phyloP scores from a whole-genome alignment of 1,139 yeast species.

The Suhomyces taliae region DNA sequence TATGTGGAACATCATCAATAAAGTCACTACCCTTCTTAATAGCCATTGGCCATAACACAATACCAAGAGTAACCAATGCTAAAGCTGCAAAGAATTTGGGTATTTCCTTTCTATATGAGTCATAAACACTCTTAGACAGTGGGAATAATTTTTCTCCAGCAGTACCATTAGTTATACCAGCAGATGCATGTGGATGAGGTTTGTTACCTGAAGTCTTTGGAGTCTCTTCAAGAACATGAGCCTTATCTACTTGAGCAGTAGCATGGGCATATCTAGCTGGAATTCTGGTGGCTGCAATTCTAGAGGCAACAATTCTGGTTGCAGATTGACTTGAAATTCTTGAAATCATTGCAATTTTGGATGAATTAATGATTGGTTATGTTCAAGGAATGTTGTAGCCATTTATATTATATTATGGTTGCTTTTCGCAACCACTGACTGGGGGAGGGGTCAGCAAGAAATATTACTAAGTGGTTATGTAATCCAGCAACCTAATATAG shows the following conservation, averaged over 20 bases:
- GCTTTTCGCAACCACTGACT: neutral
- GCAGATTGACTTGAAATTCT: neutral
- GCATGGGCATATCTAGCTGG: neutral
- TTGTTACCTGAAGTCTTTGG: constrained; percentile 2
- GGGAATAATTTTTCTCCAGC: constrained; percentile 1
- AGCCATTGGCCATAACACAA: constrained; percentile 20
- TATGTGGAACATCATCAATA: constrained; percentile 15
- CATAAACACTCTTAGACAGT: neutral
- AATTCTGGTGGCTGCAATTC: neutral
- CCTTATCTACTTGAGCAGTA: neutral
- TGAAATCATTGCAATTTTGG: neutral
- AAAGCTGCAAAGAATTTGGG: constrained; percentile 18
- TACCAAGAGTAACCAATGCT: constrained; percentile 11
- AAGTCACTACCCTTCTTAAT: constrained; percentile 13
- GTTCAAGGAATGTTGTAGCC: too few species aligned
- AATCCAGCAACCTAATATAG: neutral
- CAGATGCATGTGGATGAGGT: constrained; percentile 4
- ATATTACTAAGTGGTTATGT: neutral
- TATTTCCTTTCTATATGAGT: constrained; percentile 13
- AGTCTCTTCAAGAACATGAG: constrained; percentile 1
- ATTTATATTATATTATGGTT: neutral
- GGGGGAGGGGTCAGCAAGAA: too few species aligned
- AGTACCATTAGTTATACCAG: constrained; percentile 3
- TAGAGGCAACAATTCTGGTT: neutral
- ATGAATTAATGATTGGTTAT: too few species aligned